Evolutionary conservation across 2,329 filamentous ascomycete species (phyloP).

Genomic region (Colletotrichum karsti): DNA sequence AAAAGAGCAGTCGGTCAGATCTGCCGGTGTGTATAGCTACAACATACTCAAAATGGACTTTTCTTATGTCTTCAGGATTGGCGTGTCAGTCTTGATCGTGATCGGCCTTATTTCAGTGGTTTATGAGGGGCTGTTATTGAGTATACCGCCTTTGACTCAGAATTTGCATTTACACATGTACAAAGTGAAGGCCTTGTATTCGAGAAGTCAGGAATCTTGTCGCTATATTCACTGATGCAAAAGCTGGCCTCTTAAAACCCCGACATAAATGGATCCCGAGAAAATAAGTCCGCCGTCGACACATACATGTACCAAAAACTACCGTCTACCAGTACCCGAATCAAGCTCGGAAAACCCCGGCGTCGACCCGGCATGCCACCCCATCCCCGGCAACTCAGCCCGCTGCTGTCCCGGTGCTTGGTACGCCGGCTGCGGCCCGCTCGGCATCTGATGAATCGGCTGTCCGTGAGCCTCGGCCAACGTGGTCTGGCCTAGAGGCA

Average conservation of each 20-base stretch:
- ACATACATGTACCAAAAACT: no score
- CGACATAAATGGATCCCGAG: no score
- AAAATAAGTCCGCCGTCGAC: no score
- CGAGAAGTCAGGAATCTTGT: no score
- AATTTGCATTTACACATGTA: no score
- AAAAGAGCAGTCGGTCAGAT: neutral
- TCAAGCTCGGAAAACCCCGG: conserved; percentile 38
- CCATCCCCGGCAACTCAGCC: conserved; percentile 28
- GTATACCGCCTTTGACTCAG: no score
- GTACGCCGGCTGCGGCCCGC: conserved; percentile 15
- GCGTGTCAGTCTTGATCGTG: no score
- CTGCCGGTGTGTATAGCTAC: conserved; percentile 20
- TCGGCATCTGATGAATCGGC: conserved; percentile 8
- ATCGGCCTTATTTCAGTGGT: no score
- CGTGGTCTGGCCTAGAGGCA: neutral
- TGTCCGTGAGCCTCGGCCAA: conserved; percentile 8
- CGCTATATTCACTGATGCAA: no score
- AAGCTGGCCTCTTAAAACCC: no score
- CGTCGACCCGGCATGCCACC: conserved; percentile 47
- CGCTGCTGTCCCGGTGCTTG: conserved; percentile 27
- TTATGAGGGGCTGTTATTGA: no score
- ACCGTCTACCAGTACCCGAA: neutral
- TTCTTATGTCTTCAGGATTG: conserved; percentile 23
- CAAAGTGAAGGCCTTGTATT: no score
- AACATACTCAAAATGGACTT: conserved; percentile 20